Conservation (phyloP, 768 basidiomycete genomes). For the Sporobolomyces roseus region DNA sequence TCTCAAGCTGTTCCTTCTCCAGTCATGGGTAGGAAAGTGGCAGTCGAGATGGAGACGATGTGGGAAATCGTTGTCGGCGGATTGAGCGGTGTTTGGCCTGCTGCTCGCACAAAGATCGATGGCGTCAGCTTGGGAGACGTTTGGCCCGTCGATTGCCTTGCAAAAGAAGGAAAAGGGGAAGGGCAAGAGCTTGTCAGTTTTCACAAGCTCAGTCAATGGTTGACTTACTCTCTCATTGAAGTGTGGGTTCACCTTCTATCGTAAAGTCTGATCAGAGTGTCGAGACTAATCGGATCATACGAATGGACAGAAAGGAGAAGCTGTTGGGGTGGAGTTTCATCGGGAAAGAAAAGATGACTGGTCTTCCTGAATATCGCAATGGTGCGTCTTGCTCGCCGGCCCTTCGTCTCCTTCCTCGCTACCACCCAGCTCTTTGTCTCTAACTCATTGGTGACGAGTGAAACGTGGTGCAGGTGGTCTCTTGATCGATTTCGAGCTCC, state of each 20-base stretch:
- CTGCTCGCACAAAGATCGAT: constrained; percentile 60
- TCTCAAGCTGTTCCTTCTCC: constrained; percentile 36
- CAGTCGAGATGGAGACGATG: constrained; percentile 67
- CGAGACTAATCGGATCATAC: too few relatives aligned
- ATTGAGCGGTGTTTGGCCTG: constrained; percentile 83
- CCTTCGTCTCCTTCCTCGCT: not conserved
- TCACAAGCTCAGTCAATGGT: constrained; percentile 94
- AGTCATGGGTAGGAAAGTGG: constrained; percentile 26
- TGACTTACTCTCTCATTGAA: constrained; percentile 69
- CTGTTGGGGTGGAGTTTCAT: constrained; percentile 75
- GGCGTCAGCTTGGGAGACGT: constrained; percentile 81
- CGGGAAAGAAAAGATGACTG: constrained; percentile 78
- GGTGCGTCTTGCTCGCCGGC: constrained; percentile 53
- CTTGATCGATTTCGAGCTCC: constrained; percentile 73
- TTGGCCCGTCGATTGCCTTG: constrained; percentile 70
- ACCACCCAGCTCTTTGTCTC: not conserved
- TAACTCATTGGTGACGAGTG: too few relatives aligned
- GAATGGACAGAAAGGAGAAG: constrained; percentile 61
- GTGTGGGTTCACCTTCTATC: too few relatives aligned
- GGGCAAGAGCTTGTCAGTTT: constrained; percentile 75
- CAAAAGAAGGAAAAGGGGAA: constrained; percentile 52
- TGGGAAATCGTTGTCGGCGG: constrained; percentile 80
- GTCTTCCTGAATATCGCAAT: constrained; percentile 91
- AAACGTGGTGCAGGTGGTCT: constrained; percentile 63
- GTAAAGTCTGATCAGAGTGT: too few relatives aligned